These are phyloP conservation scores for Neurospora intermedia DNA, from an alignment of 495 filamentous ascomycete genomes.

Conservation along the genomic window DNA sequence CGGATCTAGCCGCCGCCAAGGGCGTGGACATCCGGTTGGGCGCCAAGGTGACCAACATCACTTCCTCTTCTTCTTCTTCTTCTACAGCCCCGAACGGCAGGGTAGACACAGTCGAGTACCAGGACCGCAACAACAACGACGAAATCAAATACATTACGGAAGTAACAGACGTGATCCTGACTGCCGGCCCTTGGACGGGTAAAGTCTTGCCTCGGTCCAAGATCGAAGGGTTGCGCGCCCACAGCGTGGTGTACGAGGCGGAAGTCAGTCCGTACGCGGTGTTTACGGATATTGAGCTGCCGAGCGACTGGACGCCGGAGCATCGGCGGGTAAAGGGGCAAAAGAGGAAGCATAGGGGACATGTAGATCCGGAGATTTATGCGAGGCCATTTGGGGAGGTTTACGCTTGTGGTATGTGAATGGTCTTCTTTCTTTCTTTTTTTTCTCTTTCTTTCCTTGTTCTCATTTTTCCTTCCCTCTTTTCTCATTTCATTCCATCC, in stretches of 20 bases:
- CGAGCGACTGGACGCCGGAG: conserved; percentile 42
- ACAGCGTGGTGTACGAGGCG: conserved; percentile 76
- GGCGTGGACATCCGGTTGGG: conserved; percentile 65
- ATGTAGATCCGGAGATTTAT: conserved; percentile 85
- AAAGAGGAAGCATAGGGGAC: conserved; percentile 44
- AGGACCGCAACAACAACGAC: conserved; percentile 42
- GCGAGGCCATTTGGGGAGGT: conserved; percentile 79
- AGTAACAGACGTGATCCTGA: conserved; percentile 72
- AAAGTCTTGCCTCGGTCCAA: conserved; percentile 63
- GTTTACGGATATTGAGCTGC: conserved; percentile 81
- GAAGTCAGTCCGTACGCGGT: conserved; percentile 80
- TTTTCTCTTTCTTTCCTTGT: background rate
- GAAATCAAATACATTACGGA: conserved; percentile 42
- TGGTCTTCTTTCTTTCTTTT: background rate
- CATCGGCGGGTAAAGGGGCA: conserved; percentile 33
- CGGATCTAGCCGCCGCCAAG: conserved; percentile 61
- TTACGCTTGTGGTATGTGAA: conserved; percentile 61
- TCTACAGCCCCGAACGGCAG: background rate
- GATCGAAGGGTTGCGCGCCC: conserved; percentile 72
- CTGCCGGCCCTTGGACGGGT: conserved; percentile 86
- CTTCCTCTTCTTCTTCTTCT: conserved; percentile 11
- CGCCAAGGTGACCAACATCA: conserved; percentile 41
- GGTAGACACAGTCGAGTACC: conserved; percentile 66
- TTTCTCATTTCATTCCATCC: background rate
- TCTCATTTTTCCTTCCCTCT: background rate